Conservation (phyloP, 441 rosid species). For the Pelargonium citronellum region DNA sequence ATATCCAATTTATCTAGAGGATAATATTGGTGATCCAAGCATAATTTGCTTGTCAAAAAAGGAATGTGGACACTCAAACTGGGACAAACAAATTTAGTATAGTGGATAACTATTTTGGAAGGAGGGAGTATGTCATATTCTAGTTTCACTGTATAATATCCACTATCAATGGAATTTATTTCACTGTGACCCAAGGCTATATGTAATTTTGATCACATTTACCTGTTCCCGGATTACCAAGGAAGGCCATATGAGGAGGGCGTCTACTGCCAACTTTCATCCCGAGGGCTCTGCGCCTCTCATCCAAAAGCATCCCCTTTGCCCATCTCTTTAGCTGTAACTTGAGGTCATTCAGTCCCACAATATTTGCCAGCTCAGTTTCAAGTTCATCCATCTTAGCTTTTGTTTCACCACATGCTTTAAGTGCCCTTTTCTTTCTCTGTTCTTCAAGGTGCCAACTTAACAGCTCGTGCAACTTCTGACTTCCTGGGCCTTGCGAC, state of each 20-base stretch:
- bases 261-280: constrained; percentile 70
- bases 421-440: constrained; percentile 68
- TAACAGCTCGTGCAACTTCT: constrained; percentile 51
- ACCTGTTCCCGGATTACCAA: constrained; percentile 99
- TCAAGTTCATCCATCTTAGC: constrained; percentile 90
- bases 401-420: constrained; percentile 68
- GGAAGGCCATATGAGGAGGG: constrained; percentile 99
- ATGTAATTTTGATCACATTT: constrained; percentile 2
- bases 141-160: not conserved
- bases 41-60: no score
- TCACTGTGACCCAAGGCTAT: not conserved
- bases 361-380: constrained; percentile 52
- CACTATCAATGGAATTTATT: not conserved
- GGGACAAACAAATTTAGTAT: no score
- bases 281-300: constrained; percentile 88
- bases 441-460: constrained; percentile 66
- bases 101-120: no score
- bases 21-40: no score
- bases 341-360: constrained; percentile 80
- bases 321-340: constrained; percentile 88
- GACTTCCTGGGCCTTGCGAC: constrained; percentile 68
- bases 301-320: constrained; percentile 95
- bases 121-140: not conserved
- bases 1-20: no score
- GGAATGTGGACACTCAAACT: no score